These are phyloP conservation scores for Moesziomyces globuligerus DNA, from an alignment of 1,284 basidiomycete species.

Conservation along the genomic window DNA sequence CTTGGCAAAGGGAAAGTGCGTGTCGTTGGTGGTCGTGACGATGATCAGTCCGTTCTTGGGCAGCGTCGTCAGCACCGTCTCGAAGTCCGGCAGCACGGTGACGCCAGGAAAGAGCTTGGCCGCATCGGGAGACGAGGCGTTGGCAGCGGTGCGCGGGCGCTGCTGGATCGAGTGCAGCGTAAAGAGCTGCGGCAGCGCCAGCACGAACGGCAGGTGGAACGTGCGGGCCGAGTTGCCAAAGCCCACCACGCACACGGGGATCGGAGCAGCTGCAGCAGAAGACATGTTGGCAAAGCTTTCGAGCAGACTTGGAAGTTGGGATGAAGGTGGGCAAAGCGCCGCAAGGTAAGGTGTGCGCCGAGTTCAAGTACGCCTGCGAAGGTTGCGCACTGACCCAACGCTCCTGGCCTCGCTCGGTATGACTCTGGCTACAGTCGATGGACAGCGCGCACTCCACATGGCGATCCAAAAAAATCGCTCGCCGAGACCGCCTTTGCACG, in stretches of 20 bases:
- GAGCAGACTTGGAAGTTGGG: no score
- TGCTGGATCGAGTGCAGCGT: constrained; percentile 61
- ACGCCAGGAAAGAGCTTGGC: constrained; percentile 49
- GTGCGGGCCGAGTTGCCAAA: constrained; percentile 60
- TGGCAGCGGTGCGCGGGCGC: constrained; percentile 41
- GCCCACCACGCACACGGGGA: constrained; percentile 60
- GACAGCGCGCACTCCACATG: no score
- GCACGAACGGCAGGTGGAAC: constrained; percentile 63
- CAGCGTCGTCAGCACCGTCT: constrained; percentile 53
- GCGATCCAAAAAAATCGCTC: no score
- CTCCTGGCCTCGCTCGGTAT: no score
- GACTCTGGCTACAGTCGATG: no score
- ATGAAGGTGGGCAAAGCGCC: neutral
- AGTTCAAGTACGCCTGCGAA: no score
- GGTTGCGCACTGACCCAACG: no score
- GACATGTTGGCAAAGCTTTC: neutral
- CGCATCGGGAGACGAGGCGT: constrained; percentile 43
- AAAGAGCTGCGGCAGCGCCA: constrained; percentile 54
- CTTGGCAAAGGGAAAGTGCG: constrained; percentile 62
- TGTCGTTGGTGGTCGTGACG: constrained; percentile 63
- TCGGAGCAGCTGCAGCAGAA: constrained; percentile 22
- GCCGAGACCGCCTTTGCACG: no score
- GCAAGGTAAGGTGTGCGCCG: no score
- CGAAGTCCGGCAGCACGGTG: constrained; percentile 50
- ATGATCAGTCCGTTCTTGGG: constrained; percentile 62